Evolutionary conservation across 176 grass and related monocot species (phyloP).

Genomic region (Hyparrhenia diplandra): DNA sequence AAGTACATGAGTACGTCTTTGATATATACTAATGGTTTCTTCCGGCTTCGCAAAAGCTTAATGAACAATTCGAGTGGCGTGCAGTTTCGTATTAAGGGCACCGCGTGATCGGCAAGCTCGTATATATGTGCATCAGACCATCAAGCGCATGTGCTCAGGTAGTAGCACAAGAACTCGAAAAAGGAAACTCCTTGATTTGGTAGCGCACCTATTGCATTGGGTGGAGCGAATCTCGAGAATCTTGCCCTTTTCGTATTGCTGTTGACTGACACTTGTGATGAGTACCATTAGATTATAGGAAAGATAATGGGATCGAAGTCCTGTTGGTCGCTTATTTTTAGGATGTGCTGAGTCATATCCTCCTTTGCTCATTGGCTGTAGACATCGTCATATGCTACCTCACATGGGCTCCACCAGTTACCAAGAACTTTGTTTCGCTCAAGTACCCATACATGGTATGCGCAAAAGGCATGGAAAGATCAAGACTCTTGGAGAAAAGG

Average conservation of each 20-base stretch:
- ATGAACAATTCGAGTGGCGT: background rate
- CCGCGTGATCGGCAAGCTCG: background rate
- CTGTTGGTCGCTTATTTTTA: background rate
- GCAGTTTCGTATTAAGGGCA: background rate
- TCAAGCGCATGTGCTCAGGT: background rate
- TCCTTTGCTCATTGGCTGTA: constrained; percentile 20
- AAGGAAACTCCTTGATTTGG: constrained; percentile 23
- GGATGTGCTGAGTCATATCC: constrained; percentile 27
- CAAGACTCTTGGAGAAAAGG: background rate
- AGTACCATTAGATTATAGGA: constrained; percentile 6
- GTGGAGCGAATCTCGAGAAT: constrained; percentile 25
- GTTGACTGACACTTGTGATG: constrained; percentile 45
- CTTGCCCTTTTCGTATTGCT: constrained; percentile 35
- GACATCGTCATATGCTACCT: constrained; percentile 8
- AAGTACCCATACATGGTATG: constrained; percentile 21
- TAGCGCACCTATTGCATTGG: background rate
- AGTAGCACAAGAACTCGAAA: constrained; percentile 2
- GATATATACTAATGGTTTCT: background rate
- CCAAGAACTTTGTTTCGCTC: constrained; percentile 26
- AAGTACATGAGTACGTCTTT: background rate
- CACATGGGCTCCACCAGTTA: constrained; percentile 36
- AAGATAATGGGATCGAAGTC: background rate
- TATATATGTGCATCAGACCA: no score
- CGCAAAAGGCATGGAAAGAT: background rate
- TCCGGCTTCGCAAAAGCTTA: background rate